phyloP scores from a whole-genome alignment of 352 stramenopile species.

The Globisporangium alternatum region DNA sequence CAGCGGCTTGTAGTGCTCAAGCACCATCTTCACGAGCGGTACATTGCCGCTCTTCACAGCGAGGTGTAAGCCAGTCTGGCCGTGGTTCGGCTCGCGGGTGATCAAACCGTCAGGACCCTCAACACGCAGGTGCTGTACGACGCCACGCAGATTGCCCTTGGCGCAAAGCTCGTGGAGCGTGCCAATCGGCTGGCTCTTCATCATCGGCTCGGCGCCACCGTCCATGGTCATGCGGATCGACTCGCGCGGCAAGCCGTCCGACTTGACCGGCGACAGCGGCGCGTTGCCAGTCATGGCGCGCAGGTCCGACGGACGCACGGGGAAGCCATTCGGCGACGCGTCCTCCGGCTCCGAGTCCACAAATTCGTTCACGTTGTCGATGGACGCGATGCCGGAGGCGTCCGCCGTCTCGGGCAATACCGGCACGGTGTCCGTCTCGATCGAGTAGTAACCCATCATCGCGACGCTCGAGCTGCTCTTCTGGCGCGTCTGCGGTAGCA shows the following conservation, averaged over 20 bases:
- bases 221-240: slow-evolving; percentile 76
- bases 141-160: slow-evolving; percentile 76
- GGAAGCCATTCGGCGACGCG: slow-evolving; percentile 28
- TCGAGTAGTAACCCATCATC: slow-evolving; percentile 74
- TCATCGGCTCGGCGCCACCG: slow-evolving; percentile 54
- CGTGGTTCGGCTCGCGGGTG: slow-evolving; percentile 79
- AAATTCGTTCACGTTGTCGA: slow-evolving; percentile 58
- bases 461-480: slow-evolving; percentile 64
- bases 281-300: slow-evolving; percentile 18
- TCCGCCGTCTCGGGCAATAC: slow-evolving; percentile 57
- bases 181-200: slow-evolving; percentile 78
- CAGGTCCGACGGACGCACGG: slow-evolving; percentile 40
- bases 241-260: slow-evolving; percentile 40
- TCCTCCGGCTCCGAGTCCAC: slow-evolving; percentile 23
- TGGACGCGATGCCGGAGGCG: slow-evolving; percentile 41
- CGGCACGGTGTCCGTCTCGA: slow-evolving; percentile 49
- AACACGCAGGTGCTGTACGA: slow-evolving; percentile 75
- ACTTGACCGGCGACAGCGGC: slow-evolving; percentile 15
- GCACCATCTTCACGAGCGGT: slow-evolving; percentile 75
- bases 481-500: slow-evolving; percentile 25
- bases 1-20: slow-evolving; percentile 77
- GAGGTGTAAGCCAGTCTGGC: slow-evolving; percentile 76
- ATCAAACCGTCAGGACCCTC: slow-evolving; percentile 63
- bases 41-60: slow-evolving; percentile 84
- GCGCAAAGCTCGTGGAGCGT: slow-evolving; percentile 75